Conservation (phyloP, 192 early-diverging fungal genomes). For the Podochytrium sp. region DNA sequence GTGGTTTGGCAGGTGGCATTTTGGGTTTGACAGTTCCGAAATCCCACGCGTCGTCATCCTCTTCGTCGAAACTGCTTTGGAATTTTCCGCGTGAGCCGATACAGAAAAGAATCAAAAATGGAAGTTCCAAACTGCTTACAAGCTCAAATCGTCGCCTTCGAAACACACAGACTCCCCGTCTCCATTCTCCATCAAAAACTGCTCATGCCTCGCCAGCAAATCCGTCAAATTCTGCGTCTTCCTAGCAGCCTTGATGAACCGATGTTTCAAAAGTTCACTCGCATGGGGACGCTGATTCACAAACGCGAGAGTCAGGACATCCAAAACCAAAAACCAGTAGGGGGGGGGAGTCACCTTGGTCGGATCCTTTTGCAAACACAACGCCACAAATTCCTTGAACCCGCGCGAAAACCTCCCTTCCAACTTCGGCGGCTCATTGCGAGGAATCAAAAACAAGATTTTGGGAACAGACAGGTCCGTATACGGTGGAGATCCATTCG, state of each 20-base stretch:
- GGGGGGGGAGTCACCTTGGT: conserved; percentile 67
- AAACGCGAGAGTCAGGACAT: background rate
- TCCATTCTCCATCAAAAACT: conserved; percentile 59
- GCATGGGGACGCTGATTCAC: conserved; percentile 78
- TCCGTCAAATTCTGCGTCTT: conserved; percentile 86
- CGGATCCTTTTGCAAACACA: conserved; percentile 89
- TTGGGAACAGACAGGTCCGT: conserved; percentile 89
- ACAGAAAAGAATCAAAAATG: too few species aligned
- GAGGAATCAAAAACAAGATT: conserved; percentile 90
- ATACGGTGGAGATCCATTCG: conserved; percentile 90
- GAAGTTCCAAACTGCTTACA: background rate
- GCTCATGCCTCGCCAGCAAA: conserved; percentile 81
- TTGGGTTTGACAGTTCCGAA: conserved; percentile 45
- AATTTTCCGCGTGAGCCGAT: too few species aligned
- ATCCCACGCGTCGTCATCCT: conserved; percentile 42
- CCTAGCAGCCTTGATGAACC: conserved; percentile 83
- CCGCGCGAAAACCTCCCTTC: conserved; percentile 74
- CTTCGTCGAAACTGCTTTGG: conserved; percentile 1
- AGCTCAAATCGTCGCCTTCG: conserved; percentile 17
- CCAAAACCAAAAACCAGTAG: conserved; percentile 1
- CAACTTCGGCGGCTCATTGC: conserved; percentile 83
- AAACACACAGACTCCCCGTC: conserved; percentile 29
- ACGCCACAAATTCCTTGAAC: conserved; percentile 88
- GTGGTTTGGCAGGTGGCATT: conserved; percentile 8
- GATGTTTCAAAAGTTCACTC: conserved; percentile 84